Conservation (phyloP, 2,329 filamentous ascomycete genomes). For the Aspergillus pseudotamarii region DNA sequence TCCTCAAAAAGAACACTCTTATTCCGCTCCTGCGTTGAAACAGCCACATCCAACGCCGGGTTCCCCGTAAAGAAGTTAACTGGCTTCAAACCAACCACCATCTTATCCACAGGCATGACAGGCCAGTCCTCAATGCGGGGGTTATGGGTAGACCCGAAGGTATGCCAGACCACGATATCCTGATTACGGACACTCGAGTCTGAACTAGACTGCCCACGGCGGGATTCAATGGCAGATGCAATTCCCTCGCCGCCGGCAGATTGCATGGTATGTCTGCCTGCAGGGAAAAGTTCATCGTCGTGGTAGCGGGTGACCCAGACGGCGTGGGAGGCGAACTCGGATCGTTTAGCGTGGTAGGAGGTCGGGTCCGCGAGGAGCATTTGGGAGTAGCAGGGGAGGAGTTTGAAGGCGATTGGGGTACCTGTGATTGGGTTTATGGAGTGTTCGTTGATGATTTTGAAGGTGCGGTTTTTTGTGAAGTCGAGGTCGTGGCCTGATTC, state of each 20-base stretch:
- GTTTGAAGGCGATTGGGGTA: slow-evolving; percentile 57
- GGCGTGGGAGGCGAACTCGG: slow-evolving; percentile 55
- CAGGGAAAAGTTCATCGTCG: slow-evolving; percentile 53
- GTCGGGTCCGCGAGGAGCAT: slow-evolving; percentile 56
- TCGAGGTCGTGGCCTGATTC: slow-evolving; percentile 49
- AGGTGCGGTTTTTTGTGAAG: slow-evolving; percentile 46
- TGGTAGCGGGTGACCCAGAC: slow-evolving; percentile 56
- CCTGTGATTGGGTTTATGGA: slow-evolving; percentile 54
- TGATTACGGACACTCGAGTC: slow-evolving; percentile 25
- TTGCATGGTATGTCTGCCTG: slow-evolving; percentile 57
- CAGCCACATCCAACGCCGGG: slow-evolving; percentile 14
- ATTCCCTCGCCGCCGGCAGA: slow-evolving; percentile 31
- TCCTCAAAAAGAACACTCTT: slow-evolving; percentile 8
- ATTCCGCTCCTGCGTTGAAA: slow-evolving; percentile 13
- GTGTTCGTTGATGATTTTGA: slow-evolving; percentile 60
- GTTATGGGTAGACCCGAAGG: slow-evolving; percentile 46
- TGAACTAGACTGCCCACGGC: slow-evolving; percentile 36
- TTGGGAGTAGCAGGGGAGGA: slow-evolving; percentile 57
- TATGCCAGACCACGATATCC: slow-evolving; percentile 39
- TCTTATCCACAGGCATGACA: slow-evolving; percentile 38
- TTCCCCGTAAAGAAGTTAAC: slow-evolving; percentile 17
- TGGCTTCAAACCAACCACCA: slow-evolving; percentile 14
- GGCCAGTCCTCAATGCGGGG: slow-evolving; percentile 46
- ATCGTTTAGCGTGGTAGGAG: slow-evolving; percentile 52
- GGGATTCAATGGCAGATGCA: slow-evolving; percentile 20